Conservation (phyloP, 164 flowering plant species). For the Aristolochia fimbriata region DNA sequence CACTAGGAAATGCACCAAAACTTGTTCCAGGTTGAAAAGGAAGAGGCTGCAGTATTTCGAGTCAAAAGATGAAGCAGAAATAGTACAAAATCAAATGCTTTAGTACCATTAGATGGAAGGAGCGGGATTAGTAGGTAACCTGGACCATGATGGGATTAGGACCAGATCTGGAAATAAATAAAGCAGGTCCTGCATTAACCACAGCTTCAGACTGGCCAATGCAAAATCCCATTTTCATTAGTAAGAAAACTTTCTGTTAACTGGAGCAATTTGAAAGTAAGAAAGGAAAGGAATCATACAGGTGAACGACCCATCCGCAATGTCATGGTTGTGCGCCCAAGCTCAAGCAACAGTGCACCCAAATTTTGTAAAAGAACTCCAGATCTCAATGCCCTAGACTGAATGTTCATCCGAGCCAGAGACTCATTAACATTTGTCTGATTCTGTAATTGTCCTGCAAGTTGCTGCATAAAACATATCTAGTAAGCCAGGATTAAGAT, state of each 20-base stretch:
- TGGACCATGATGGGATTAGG: constrained; percentile 97
- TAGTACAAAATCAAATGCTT: not conserved
- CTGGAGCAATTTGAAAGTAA: not conserved
- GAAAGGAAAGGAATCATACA: constrained; percentile 30
- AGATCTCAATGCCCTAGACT: constrained; percentile 48
- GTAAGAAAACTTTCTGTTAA: not conserved
- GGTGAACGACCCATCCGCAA: constrained; percentile 67
- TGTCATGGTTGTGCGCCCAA: constrained; percentile 85
- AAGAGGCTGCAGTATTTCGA: constrained; percentile 39
- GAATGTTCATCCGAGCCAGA: constrained; percentile 30
- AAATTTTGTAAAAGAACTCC: constrained; percentile 58
- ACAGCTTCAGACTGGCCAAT: constrained; percentile 70
- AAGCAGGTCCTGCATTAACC: constrained; percentile 91
- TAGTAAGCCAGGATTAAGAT: no score
- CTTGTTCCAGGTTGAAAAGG: constrained; percentile 63
- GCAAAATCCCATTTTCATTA: not conserved
- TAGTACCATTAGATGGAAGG: not conserved
- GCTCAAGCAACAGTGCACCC: constrained; percentile 80
- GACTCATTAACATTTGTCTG: constrained; percentile 49
- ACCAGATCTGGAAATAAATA: constrained; percentile 67
- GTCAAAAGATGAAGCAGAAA: not conserved
- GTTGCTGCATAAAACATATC: constrained; percentile 39
- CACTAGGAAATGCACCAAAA: constrained; percentile 46
- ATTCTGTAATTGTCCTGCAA: constrained; percentile 45
- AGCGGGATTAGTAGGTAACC: constrained; percentile 20